Evolutionary conservation across 768 basidiomycete species (phyloP), one percentile per base, ranked within the genome.

Genomic region (Sporobolomyces phaffii): DNA sequence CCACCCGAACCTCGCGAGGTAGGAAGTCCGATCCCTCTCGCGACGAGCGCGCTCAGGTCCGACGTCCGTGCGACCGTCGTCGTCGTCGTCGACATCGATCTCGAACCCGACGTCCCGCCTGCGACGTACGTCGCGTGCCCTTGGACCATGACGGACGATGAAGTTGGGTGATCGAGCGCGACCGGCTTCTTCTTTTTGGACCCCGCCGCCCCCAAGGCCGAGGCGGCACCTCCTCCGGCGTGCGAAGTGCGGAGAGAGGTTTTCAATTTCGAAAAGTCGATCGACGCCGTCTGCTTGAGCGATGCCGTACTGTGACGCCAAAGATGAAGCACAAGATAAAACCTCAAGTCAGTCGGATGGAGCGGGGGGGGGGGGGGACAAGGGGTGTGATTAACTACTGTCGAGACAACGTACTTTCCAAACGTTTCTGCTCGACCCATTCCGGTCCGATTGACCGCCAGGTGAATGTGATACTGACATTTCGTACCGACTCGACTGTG

Each of bases 401-500:
- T 51, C 29, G 5, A n/a, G n/a, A n/a, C 41, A 36, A 80, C 85
- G 24, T 65, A 93, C 91, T 89, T 88, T 10, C 80, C 79, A 22
- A 89, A 83, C 73, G 97, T 96, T 78, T 99, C 96, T 1, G 94
- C 83, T 51, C 94, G 83, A 0, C 83, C 84, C 0, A 88, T 86
- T 13, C 91, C 82, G 20, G 83, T 81, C 26, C 85, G 80, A 77
- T 90, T 82, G 5, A 98, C 84, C 0, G 92, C 89, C 28, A 82
- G 82, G 67, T 90, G 86, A 44, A 97, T 77, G 78, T 99, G 96
- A 78, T 84, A 99, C 47, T 97, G 93, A 77, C 96, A 99, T 5
- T 89, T 86, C 24, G 89, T 87, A 83, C 73, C 68, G 17, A 88
- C 82, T 33, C 91, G 86, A 70, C 87, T 90, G 78, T 22, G n/a